A percentile compares a stretch with the other conserved stretches of the same genome.
Evolutionary conservation across 2,329 filamentous ascomycete species (phyloP).

Genomic region (Fusarium sp.): DNA sequence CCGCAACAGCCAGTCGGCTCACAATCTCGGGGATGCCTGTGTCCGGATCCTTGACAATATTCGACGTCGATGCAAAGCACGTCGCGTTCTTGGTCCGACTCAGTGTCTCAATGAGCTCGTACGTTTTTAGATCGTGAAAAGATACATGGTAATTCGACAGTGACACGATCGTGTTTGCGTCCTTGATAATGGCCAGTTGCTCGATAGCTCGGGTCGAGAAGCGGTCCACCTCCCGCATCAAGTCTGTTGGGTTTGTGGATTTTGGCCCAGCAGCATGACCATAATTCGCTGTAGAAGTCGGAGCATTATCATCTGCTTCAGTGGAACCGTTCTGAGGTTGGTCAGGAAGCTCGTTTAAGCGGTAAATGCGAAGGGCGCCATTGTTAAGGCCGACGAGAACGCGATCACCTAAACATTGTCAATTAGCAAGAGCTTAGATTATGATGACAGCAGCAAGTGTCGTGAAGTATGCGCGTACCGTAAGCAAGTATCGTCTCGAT

Average conservation of each 20-base stretch:
- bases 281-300: slow-evolving; percentile 50
- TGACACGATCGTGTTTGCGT: slow-evolving; percentile 90
- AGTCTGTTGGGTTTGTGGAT: slow-evolving; percentile 75
- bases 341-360: slow-evolving; percentile 77
- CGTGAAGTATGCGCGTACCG: slow-evolving; percentile 64
- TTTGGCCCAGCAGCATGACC: slow-evolving; percentile 49
- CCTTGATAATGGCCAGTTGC: slow-evolving; percentile 95
- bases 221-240: slow-evolving; percentile 92
- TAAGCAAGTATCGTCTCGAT: slow-evolving; percentile 96
- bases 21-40: slow-evolving; percentile 95
- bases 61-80: slow-evolving; percentile 92
- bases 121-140: slow-evolving; percentile 89
- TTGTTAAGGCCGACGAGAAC: slow-evolving; percentile 93
- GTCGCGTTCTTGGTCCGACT: slow-evolving; percentile 88
- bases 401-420: slow-evolving; percentile 76
- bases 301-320: slow-evolving; percentile 47
- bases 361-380: slow-evolving; percentile 89
- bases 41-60: slow-evolving; percentile 89
- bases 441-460: background rate
- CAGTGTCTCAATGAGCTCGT: slow-evolving; percentile 83
- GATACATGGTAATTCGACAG: slow-evolving; percentile 91
- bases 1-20: slow-evolving; percentile 88
- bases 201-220: slow-evolving; percentile 93
- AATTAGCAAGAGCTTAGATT: slow-evolving; percentile 16
- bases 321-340: slow-evolving; percentile 54